Evolutionary conservation across 371 early-diverging fungal species (phyloP), one percentile per base, ranked within the genome.

Genomic region (Apophysomyces ossiformis): DNA sequence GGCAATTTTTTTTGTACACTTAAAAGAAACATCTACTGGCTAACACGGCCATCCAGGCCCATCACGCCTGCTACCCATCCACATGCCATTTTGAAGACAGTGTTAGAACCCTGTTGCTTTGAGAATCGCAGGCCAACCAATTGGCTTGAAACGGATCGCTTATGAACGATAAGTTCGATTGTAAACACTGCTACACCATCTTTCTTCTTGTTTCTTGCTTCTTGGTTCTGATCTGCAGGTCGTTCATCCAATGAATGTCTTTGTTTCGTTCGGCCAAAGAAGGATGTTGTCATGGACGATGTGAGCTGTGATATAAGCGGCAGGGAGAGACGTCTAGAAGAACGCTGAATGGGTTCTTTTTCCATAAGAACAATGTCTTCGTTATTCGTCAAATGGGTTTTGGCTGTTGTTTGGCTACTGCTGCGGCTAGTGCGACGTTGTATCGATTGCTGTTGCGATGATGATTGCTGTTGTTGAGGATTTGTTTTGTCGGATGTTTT

Each of bases 71-170:
- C 72, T 9, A 77, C 66, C 81, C 81, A 81, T 6, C 81, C 81
- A 45, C 76, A 62, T 3, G 78, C 81, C 76, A 81, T 77, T 63
- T 81, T 81, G 58, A 81, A 81, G 12, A 81, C 78, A 21, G 74
- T 76, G 12, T 26, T 69, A 6, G 81, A 81, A 0, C 81, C 81
- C 60, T 76, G 74, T 37, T 59, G 71, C 56, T 71, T 74, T 9
- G 81, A 81, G 37, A 81, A 81, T n/a, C 81, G 45, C 13, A 81
- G n/a, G 21, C 69, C 63, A 45, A 71, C 60, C 37, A 35, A 36
- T 32, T 45, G 50, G 13, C n/a, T 47, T 5, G 57, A 7, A n/a
- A 26, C 15, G 12, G 57, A 41, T 32, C 56, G 72, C 21, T 26
- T 50, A 21, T 50, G 54, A 9, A 50, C 54, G 18, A 50, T 70